A percentile compares a stretch with the other conserved stretches of the same genome.
Evolutionary conservation across 1,284 basidiomycete species (phyloP).

Genomic region (Veloboletus limbatus): DNA sequence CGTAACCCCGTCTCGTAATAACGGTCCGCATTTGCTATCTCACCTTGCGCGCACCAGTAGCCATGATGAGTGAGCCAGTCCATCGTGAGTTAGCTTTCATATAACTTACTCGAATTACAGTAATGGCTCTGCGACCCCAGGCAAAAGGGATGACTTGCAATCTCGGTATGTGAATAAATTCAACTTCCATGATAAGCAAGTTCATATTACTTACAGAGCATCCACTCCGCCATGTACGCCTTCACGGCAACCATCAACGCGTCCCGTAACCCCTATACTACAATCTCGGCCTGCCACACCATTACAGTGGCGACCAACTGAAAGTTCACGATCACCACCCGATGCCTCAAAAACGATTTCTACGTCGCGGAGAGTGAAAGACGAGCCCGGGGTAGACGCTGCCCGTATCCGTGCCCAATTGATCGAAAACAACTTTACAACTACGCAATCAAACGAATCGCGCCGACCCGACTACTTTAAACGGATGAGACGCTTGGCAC

Average conservation of each 20-base stretch:
- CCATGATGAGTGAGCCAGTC: constrained; percentile 15
- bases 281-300: constrained; percentile 17
- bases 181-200: not conserved
- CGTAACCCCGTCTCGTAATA: constrained; percentile 16
- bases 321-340: no score
- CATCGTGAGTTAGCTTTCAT: not conserved
- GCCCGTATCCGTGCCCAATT: constrained; percentile 54
- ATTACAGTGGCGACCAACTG: constrained; percentile 3
- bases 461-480: constrained; percentile 68
- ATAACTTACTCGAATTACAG: constrained; percentile 13
- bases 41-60: constrained; percentile 2
- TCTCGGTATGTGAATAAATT: constrained; percentile 16
- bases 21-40: constrained; percentile 2
- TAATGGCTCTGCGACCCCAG: not conserved
- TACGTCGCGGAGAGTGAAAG: constrained; percentile 12
- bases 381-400: constrained; percentile 50
- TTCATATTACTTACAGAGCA: constrained; percentile 8
- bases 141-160: constrained; percentile 5
- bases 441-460: constrained; percentile 52
- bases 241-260: constrained; percentile 16
- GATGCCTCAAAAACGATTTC: not conserved
- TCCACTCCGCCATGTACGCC: constrained; percentile 21
- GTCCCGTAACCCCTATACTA: constrained; percentile 15
- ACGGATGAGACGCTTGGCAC: constrained; percentile 48
- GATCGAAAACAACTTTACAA: constrained; percentile 46